A percentile compares a stretch with the other conserved stretches of the same genome.
Conservation (phyloP, 2,329 filamentous ascomycete genomes). For the Arachnomyces sp. region DNA sequence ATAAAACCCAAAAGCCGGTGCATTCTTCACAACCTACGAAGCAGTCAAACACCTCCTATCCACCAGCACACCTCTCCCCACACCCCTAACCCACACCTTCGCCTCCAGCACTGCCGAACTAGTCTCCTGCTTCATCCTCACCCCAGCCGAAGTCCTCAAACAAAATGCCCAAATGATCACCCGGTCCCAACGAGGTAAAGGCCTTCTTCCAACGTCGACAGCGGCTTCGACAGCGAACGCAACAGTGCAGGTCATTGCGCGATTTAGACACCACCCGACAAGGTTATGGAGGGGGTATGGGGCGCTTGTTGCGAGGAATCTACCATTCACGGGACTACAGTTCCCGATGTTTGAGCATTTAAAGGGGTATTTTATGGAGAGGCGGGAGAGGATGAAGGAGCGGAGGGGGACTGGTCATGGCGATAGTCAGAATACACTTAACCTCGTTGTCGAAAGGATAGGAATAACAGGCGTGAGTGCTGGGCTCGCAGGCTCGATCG, state of each 20-base stretch:
- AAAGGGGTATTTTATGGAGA: conserved; percentile 44
- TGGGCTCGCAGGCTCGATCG: conserved; percentile 63
- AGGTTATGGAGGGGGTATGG: conserved; percentile 65
- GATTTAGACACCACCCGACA: conserved; percentile 50
- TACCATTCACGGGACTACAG: conserved; percentile 81
- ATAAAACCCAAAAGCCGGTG: conserved; percentile 51
- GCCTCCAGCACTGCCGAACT: conserved; percentile 73
- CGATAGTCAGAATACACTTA: conserved; percentile 5
- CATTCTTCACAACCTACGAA: conserved; percentile 90
- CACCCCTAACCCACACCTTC: conserved; percentile 62
- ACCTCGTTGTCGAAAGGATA: conserved; percentile 56
- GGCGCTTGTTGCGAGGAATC: conserved; percentile 70
- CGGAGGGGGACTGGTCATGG: conserved; percentile 5
- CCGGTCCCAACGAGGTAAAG: conserved; percentile 6
- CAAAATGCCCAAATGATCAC: conserved; percentile 84
- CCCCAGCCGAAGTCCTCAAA: conserved; percentile 84
- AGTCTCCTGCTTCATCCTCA: conserved; percentile 77
- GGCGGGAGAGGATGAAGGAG: conserved; percentile 3
- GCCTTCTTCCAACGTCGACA: conserved; percentile 12
- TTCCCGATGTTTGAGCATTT: conserved; percentile 79
- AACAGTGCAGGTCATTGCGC: conserved; percentile 49
- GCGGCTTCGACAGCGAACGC: conserved; percentile 31
- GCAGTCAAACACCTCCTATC: conserved; percentile 59
- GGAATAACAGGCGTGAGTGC: conserved; percentile 66
- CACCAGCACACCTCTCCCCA: conserved; percentile 38